Conservation (phyloP, 2,329 filamentous ascomycete genomes). For the Drechslera avenae region DNA sequence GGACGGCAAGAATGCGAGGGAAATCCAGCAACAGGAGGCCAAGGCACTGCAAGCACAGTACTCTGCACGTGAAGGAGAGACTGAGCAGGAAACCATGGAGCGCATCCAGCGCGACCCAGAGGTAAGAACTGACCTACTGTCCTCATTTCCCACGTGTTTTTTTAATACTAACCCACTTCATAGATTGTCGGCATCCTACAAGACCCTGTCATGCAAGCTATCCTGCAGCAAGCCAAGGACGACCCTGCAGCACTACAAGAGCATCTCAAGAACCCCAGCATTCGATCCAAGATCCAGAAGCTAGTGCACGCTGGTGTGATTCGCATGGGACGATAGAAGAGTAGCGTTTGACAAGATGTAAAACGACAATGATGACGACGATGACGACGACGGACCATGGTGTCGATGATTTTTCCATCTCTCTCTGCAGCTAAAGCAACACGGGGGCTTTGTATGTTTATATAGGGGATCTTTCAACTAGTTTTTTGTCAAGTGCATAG, state of each 20-base stretch:
- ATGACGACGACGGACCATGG: too few relatives aligned
- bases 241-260: constrained; percentile 92
- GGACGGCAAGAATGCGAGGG: constrained; percentile 79
- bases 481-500: constrained; percentile 20
- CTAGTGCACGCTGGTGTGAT: constrained; percentile 92
- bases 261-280: constrained; percentile 91
- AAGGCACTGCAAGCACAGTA: constrained; percentile 93
- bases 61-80: constrained; percentile 87
- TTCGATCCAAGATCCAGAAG: constrained; percentile 91
- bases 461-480: too few relatives aligned
- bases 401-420: too few relatives aligned
- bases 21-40: constrained; percentile 93
- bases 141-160: background rate
- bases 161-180: constrained; percentile 34
- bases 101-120: constrained; percentile 89
- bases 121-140: constrained; percentile 60
- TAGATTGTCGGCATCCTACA: constrained; percentile 88
- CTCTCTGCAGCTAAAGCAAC: too few relatives aligned
- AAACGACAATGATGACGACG: too few relatives aligned
- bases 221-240: constrained; percentile 93
- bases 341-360: background rate
- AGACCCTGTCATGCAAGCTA: constrained; percentile 97
- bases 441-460: too few relatives aligned
- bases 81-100: constrained; percentile 92
- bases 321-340: constrained; percentile 65